Base-by-base conservation (phyloP, 164 flowering plant genomes). In the Umbilicus rupestris region DNA sequence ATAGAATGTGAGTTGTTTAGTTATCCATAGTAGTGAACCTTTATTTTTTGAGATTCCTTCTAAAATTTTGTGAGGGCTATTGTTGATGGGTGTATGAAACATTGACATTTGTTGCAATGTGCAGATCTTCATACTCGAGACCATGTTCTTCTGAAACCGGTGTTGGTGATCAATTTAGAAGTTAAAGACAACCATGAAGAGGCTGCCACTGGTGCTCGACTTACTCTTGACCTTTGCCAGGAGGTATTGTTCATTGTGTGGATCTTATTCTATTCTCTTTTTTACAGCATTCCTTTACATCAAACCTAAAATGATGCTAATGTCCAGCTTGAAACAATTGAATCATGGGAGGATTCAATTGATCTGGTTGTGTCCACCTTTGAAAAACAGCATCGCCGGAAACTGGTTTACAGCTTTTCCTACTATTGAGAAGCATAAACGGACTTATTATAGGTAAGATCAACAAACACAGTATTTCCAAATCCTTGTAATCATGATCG, bases 131-230 rank as follows among this genome's bases (percentile, higher is more conserved):
- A 88, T 65, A 88, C 63, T 35, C 79, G 98, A 50, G 90, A 87
- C 31, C 96, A 87, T 50, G 75, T 72, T 52, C 83, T 85, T 63
- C 68, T 90, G 87, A 90, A 87, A 72, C 73, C 73, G 58, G 97
- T 85, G 42, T 68, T 90, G 68, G 81, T 87, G 44, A 84, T 93
- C 62, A 93, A 93, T 72, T 79, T 93, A 79, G 98, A 93, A 68
- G 97, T 90, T 5, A 93, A 90, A 85, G 98, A 93, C 76, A 93
- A 93, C 79, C 98, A 93, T 41, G 98, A 93, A 73, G 98, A 93
- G 78, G 98, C 98, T 45, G 98, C 98, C 10, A 72, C 80, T 8
- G 97, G 98, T 60, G 96, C 82, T 67, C 85, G 89, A 50, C 88
- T 83, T 58, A 73, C 96, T 47, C 74, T 90, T 33, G 88, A 86